Evolutionary conservation across 768 basidiomycete species (phyloP), one percentile per base, ranked within the genome.

Genomic region (Asterophora lycoperdoides): DNA sequence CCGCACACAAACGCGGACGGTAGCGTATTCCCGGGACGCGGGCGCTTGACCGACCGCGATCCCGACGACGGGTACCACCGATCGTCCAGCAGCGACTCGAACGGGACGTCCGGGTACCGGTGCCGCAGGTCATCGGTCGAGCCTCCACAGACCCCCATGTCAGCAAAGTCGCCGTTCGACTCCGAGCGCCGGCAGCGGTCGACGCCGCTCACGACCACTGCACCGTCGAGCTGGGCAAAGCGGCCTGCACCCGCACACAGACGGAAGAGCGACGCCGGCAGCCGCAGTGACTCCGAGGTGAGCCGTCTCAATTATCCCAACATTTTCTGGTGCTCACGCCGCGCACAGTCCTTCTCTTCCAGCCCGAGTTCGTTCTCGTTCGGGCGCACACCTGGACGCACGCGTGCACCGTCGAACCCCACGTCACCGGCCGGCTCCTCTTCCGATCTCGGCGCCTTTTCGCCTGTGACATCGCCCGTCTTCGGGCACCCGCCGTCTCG

Each of bases 251-350:
- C 87, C 11, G 82, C 84, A 5, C 68, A 75, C 39, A 74, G 89
- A 46, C 71, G 87, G 45, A 86, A 77, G 68, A 90, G 89, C 52
- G 79, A 87, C 56, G 86, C 85, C 8, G 84, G 84, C n/a, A 77
- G 75, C 51, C 69, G 75, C 23, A 90, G 89, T 57, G 89, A 92
- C 56, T 81, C 83, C 2, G 89, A 92, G 74, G 89, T 88, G 36
- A 43, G 77, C 55, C 33, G 45, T 19, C 35, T 53, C 40, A 41
- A 20, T 44, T 43, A 41, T 60, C 41, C 58, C 32, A 39, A 29
- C 23, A 34, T 30, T 49, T 40, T 41, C 2, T 17, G 32, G 32
- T 42, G 26, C 9, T 49, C 46, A 30, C 8, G 30, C 14, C 30
- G 23, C 6, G 6, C 32, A 7, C 49, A 69, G 72, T 75, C 69